Base-by-base conservation (phyloP, 768 basidiomycete species). In the Rhodotorula toruloides region DNA sequence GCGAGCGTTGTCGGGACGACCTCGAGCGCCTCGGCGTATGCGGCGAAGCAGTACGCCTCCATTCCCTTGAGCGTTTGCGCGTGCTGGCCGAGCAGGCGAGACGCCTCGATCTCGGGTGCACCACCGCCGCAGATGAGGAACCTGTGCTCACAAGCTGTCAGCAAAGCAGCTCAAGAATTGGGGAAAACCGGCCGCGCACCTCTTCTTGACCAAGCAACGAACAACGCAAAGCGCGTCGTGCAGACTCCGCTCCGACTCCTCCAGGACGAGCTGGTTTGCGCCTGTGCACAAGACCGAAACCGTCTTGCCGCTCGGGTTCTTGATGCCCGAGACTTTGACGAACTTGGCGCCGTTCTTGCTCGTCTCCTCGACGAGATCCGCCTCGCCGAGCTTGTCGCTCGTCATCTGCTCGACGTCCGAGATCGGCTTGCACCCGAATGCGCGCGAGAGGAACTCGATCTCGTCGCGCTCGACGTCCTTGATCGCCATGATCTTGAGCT, bases 151-250 rank as follows among this genome's bases (percentile, higher is more conserved):
- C 12, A 19, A 34, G 48, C 61, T 61, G 44, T 60, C n/a, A 50
- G n/a, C 47, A 8, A 2, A 7, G 16, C 13, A 16, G 17, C 27
- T 31, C 25, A 47, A 13, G 43, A 44, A 44, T 44, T 22, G 44
- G 22, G 48, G 22, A 36, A n/a, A 34, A 37, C 4, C 16, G 16
- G 34, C 5, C 36, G 44, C 85, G 58, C 75, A 94, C 94, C 93
- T 83, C 80, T 97, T 98, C 81, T 99, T 98, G 53, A 99, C 93
- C 58, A 99, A 83, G 81, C 96, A 99, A 56, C 96, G 85, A 9
- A 99, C 92, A 37, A 99, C 96, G 76, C 96, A 98, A n/a, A 98
- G 84, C 0, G 96, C 94, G 77, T 99, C 96, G 79, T 99, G 96
- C 73, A 99, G 80, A 83, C 90, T 92, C 61, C 96, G 86, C 81